Evolutionary conservation across 257 asterid species (phyloP).

Genomic region (Nemophila menziesii): DNA sequence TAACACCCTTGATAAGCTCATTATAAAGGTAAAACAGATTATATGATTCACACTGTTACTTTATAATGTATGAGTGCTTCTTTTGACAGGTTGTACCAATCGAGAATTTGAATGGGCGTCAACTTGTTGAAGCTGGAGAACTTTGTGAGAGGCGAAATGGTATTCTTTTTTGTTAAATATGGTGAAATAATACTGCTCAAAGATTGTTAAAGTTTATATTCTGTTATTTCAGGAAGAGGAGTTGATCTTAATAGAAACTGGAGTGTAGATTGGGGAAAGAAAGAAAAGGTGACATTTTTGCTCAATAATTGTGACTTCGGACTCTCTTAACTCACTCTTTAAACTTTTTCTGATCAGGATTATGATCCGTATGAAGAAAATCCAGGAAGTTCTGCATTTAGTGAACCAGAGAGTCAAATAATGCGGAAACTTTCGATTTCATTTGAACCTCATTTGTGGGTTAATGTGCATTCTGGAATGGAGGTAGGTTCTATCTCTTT

Average conservation of each 20-base stretch:
- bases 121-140: conserved; percentile 87
- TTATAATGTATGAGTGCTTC: conserved; percentile 5
- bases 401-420: conserved; percentile 92
- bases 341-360: conserved; percentile 34
- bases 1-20: conserved; percentile 61
- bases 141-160: conserved; percentile 98
- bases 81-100: conserved; percentile 68
- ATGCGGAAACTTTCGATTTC: conserved; percentile 72
- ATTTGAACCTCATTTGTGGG: conserved; percentile 97
- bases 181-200: conserved; percentile 2
- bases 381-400: conserved; percentile 85
- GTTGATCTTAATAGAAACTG: conserved; percentile 94
- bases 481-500: conserved; percentile 42
- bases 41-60: background rate
- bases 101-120: conserved; percentile 91
- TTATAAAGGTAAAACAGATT: conserved; percentile 86
- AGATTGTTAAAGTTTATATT: conserved; percentile 9
- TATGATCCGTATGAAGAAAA: conserved; percentile 95
- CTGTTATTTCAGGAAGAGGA: conserved; percentile 65
- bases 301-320: conserved; percentile 2
- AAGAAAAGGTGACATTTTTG: conserved; percentile 51
- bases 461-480: conserved; percentile 98
- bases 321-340: conserved; percentile 8
- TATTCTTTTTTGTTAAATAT: conserved; percentile 14
- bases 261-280: conserved; percentile 98